phyloP scores from a whole-genome alignment of 371 early-diverging fungal species.

The Mortierella sp. region DNA sequence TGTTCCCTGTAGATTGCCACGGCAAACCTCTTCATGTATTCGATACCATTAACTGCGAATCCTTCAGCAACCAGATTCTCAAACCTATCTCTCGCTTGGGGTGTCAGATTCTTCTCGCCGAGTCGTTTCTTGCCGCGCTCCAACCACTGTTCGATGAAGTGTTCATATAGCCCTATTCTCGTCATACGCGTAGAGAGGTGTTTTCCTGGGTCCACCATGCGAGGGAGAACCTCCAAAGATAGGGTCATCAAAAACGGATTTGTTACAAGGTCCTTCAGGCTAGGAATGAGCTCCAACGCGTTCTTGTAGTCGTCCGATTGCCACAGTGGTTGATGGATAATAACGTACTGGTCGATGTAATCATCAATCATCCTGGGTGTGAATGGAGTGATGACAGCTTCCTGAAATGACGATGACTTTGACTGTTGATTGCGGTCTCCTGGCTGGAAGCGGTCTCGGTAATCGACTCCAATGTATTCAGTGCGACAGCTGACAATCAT shows the following conservation, averaged over 20 bases:
- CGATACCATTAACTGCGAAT: background rate
- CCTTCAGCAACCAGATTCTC: too few species aligned
- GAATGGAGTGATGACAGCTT: background rate
- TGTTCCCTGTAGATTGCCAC: conserved; percentile 2
- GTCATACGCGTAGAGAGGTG: background rate
- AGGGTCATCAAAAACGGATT: conserved; percentile 8
- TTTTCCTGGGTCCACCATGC: background rate
- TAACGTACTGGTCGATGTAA: background rate
- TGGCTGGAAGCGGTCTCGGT: conserved; percentile 5
- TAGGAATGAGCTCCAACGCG: background rate
- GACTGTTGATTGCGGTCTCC: background rate
- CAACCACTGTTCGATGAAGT: conserved; percentile 6
- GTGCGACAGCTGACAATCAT: conserved; percentile 10
- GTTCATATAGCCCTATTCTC: conserved; percentile 5
- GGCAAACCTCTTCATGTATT: background rate
- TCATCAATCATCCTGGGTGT: background rate
- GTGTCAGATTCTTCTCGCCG: background rate
- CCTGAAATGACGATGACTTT: background rate
- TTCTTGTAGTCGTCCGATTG: conserved; percentile 1
- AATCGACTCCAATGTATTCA: background rate
- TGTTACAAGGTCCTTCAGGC: conserved; percentile 8
- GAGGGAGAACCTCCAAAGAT: background rate
- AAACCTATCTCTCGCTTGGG: too few species aligned
- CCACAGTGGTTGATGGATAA: background rate
- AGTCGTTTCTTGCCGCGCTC: conserved; percentile 1